Evolutionary conservation across 2,329 filamentous ascomycete genomes (phyloP), one percentile per base, ranked within the genome.

Genomic region (Xylariaceae sp.): DNA sequence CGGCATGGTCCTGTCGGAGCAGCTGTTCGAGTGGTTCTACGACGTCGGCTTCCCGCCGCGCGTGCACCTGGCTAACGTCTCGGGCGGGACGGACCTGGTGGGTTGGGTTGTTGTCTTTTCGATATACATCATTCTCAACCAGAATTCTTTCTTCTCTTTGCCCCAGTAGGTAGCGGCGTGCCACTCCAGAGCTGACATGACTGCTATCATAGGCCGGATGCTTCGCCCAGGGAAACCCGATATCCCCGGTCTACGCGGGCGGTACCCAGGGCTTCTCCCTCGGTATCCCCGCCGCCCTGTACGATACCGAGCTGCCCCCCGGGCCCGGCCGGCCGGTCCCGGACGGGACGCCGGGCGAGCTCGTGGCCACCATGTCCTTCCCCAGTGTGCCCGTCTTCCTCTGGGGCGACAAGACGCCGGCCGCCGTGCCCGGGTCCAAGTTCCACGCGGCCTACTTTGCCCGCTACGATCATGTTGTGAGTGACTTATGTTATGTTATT

Each of bases 1-100:
- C 0, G 86, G 86, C 3, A 90, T 90, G 83, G 84, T 92, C 0
- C 67, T 92, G 3, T 76, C 82, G 0, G 77, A 88, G 31, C 73
- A 80, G 24, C 64, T 86, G 21, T 90, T 88, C 51, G 78, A 87
- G 51, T 93, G 86, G 85, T 65, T 83, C 67, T 61, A 89, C 52
- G 80, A 86, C 44, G 60, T 66, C 6, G 83, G 68, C 0, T 93
- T 93, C 53, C 81, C 83, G 0, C 40, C 64, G 1, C 61, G 67
- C 29, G 72, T 79, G 0, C 83, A 87, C 16, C 64, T 93, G 2
- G 69, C 63, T 18, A 90, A 89, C 52, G 80, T 89, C 23, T 80
- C 79, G 1, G 84, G 84, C 4, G 84, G 84, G 1, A 90, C 84
- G 3, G 84, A 90, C 52, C 71, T 89, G 31, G 80, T 80, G 50